These are phyloP conservation scores for Rhytidhysteron rufulum DNA, from an alignment of 2,329 filamentous ascomycete species.

Conservation along the genomic window DNA sequence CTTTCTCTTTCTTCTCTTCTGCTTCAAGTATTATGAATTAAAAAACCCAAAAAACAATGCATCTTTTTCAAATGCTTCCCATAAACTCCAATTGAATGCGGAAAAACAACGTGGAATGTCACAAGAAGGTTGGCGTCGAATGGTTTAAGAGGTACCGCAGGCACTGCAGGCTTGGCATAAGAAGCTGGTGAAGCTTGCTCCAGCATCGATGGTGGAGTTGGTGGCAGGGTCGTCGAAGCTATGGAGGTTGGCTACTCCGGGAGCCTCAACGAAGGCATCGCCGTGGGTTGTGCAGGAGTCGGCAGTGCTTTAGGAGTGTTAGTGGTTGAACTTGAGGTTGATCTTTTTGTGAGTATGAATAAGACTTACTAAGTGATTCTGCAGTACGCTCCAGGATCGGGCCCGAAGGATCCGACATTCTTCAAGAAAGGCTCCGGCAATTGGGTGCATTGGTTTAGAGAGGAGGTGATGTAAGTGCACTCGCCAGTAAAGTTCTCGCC, in stretches of 20 bases:
- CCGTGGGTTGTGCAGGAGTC: slow-evolving; percentile 14
- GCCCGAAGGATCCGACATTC: slow-evolving; percentile 13
- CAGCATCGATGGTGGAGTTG: slow-evolving; percentile 10
- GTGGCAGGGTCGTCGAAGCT: slow-evolving; percentile 9
- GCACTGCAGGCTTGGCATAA: slow-evolving; percentile 15
- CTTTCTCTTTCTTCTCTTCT: too few relatives aligned
- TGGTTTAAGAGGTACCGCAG: too few relatives aligned
- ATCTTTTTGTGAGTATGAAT: not conserved
- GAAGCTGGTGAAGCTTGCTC: slow-evolving; percentile 10
- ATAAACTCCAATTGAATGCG: not conserved
- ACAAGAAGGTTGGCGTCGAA: too few relatives aligned
- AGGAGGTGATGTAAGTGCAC: slow-evolving; percentile 4
- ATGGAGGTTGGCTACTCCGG: slow-evolving; percentile 8
- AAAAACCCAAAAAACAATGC: too few relatives aligned
- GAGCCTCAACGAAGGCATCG: slow-evolving; percentile 13
- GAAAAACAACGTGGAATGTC: not conserved
- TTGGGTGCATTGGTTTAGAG: slow-evolving; percentile 9
- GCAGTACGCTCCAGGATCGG: slow-evolving; percentile 11
- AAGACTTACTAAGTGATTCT: slow-evolving; percentile 19
- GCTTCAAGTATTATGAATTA: too few relatives aligned
- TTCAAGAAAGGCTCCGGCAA: slow-evolving; percentile 7
- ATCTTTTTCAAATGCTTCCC: not conserved
- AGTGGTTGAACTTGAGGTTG: slow-evolving; percentile 11
- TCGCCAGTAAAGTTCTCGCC: slow-evolving; percentile 12
- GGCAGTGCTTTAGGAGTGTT: slow-evolving; percentile 8